Evolutionary conservation across 73 alveolate species (phyloP).

Genomic region (Paramecium tetraurelia): DNA sequence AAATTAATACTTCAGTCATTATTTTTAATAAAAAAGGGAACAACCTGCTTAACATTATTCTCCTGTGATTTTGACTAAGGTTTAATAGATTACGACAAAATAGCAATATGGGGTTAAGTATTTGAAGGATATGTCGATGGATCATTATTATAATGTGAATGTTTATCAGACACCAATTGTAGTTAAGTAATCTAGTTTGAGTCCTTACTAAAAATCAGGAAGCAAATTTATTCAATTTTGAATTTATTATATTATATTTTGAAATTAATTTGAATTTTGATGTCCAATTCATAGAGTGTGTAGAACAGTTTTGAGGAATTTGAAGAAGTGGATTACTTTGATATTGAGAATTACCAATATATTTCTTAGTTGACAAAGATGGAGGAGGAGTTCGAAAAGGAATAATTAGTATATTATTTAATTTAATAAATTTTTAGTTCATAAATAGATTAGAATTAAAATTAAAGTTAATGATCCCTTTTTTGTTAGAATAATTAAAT

Average conservation of each 20-base stretch:
- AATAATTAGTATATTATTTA: background rate
- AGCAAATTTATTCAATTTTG: background rate
- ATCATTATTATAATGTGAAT: background rate
- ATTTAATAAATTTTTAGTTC: background rate
- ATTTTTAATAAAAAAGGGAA: background rate
- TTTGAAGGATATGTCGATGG: background rate
- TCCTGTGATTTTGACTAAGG: background rate
- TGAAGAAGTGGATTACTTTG: background rate
- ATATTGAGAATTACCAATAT: background rate
- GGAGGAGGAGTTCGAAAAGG: background rate
- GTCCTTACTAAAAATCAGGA: slow-evolving; percentile 11
- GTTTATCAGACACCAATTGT: background rate
- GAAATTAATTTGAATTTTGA: background rate
- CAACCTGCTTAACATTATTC: background rate
- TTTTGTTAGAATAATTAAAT: background rate
- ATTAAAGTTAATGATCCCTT: background rate
- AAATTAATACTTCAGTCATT: background rate
- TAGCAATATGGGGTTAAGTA: background rate
- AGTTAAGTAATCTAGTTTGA: background rate
- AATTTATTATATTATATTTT: background rate
- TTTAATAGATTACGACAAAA: background rate
- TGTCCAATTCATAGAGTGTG: background rate
- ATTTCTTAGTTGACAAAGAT: background rate
- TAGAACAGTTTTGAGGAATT: background rate
- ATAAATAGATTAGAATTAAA: background rate